A percentile compares a stretch with the other conserved stretches of the same genome.
Conservation (phyloP, 179 eudicot species). For the Kewa caespitosa region DNA sequence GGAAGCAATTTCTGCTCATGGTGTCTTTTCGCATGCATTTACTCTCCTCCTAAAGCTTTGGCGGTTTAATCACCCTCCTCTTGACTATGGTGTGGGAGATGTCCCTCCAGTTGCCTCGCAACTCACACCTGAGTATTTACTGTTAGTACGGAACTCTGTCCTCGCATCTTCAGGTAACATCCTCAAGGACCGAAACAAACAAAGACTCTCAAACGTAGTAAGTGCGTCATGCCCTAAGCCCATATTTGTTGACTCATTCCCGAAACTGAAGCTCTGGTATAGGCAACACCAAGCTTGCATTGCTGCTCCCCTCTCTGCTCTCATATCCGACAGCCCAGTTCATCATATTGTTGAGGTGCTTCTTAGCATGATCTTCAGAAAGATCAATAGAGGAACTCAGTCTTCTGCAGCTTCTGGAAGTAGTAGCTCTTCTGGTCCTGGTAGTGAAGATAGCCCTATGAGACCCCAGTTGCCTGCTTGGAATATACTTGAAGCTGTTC, state of each 20-base stretch:
- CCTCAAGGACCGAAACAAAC: slow-evolving; percentile 49
- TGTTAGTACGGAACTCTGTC: slow-evolving; percentile 72
- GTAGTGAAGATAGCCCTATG: slow-evolving; percentile 55
- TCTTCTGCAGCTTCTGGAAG: slow-evolving; percentile 71
- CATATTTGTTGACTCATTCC: slow-evolving; percentile 87
- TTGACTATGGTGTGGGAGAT: slow-evolving; percentile 85
- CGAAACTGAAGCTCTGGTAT: slow-evolving; percentile 84
- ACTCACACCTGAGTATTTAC: slow-evolving; percentile 89
- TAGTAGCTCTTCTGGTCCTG: slow-evolving; percentile 75
- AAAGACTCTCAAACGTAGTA: slow-evolving; percentile 56
- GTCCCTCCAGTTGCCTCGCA: slow-evolving; percentile 95
- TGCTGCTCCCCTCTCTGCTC: slow-evolving; percentile 90
- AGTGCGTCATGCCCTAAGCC: slow-evolving; percentile 63
- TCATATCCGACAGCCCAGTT: slow-evolving; percentile 78
- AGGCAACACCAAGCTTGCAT: slow-evolving; percentile 91
- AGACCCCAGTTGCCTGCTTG: slow-evolving; percentile 92
- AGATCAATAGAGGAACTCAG: slow-evolving; percentile 53
- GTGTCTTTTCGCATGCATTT: slow-evolving; percentile 89
- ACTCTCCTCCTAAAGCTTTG: slow-evolving; percentile 88
- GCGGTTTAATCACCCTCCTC: slow-evolving; percentile 93
- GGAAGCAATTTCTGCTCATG: slow-evolving; percentile 81
- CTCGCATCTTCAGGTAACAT: slow-evolving; percentile 60
- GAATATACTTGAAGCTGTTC: slow-evolving; percentile 98
- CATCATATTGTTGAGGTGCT: slow-evolving; percentile 81
- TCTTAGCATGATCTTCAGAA: slow-evolving; percentile 86